Evolutionary conservation across 495 filamentous ascomycete genomes (phyloP).

Genomic region (Tuber calosporum): DNA sequence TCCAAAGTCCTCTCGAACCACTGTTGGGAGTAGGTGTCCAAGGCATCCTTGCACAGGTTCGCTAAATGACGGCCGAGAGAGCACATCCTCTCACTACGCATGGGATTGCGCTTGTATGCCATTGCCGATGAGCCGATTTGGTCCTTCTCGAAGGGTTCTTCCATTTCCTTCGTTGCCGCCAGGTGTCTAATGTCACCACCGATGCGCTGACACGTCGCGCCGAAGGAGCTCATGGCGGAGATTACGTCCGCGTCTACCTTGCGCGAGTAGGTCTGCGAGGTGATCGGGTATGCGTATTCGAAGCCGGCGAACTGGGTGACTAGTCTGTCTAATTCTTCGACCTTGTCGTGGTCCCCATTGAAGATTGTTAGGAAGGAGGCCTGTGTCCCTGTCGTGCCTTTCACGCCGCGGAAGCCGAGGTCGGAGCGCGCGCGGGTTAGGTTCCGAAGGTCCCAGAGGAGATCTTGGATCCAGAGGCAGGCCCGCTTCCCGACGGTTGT

Average conservation of each 20-base stretch:
- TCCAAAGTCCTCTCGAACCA: constrained; percentile 63
- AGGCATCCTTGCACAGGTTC: constrained; percentile 59
- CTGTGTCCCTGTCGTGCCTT: constrained; percentile 72
- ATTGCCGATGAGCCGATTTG: constrained; percentile 60
- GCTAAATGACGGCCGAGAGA: constrained; percentile 63
- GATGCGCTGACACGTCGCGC: constrained; percentile 71
- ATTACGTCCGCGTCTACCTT: constrained; percentile 77
- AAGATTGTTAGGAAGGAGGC: constrained; percentile 82
- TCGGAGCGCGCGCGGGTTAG: constrained; percentile 66
- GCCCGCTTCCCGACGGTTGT: constrained; percentile 80
- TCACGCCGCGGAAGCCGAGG: constrained; percentile 75
- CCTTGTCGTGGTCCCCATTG: constrained; percentile 67
- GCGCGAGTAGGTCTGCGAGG: constrained; percentile 71
- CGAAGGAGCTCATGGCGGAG: constrained; percentile 74
- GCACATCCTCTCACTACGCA: constrained; percentile 80
- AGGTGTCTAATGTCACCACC: constrained; percentile 71
- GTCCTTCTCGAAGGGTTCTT: constrained; percentile 83
- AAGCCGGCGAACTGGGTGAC: constrained; percentile 84
- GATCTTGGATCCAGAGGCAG: constrained; percentile 78
- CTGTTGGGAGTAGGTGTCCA: constrained; percentile 72
- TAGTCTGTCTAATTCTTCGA: constrained; percentile 67
- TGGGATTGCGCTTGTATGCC: constrained; percentile 90
- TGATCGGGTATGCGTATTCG: constrained; percentile 61
- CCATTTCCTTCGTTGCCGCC: constrained; percentile 72
- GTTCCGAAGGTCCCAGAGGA: constrained; percentile 78